Evolutionary conservation across 1,284 basidiomycete genomes (phyloP).

Genomic region (Fistulina hepatica): DNA sequence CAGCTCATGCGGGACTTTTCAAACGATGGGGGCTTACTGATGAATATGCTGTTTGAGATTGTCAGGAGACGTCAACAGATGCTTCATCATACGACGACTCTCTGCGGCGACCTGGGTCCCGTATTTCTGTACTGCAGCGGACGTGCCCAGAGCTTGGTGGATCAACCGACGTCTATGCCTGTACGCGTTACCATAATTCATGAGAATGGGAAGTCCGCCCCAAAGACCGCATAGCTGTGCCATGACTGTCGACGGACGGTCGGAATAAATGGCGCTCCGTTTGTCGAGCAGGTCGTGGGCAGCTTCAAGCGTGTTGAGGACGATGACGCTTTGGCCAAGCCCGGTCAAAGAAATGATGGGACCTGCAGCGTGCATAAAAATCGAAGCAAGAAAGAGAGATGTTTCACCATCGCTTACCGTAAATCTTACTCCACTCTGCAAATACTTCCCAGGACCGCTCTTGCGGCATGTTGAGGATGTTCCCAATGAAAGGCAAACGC

Average conservation of each 20-base stretch:
- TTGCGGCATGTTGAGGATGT: conserved; percentile 6
- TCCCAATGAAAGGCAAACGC: conserved; percentile 9
- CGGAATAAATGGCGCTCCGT: conserved; percentile 11
- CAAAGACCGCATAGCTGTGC: not conserved
- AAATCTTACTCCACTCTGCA: conserved; percentile 6
- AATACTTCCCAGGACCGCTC: conserved; percentile 3
- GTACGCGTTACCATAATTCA: conserved; percentile 1
- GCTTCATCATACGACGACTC: not conserved
- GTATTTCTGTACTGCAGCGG: not conserved
- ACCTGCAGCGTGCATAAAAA: conserved; percentile 3
- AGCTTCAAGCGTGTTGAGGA: conserved; percentile 10
- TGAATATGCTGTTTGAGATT: conserved; percentile 2
- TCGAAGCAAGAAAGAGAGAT: too few species aligned
- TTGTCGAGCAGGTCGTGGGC: conserved; percentile 13
- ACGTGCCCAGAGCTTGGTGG: not conserved
- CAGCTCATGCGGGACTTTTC: not conserved
- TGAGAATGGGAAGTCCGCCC: not conserved
- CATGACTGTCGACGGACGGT: conserved; percentile 11
- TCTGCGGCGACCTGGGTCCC: not conserved
- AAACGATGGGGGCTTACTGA: not conserved
- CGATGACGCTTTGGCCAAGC: conserved; percentile 8
- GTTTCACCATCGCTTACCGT: conserved; percentile 1
- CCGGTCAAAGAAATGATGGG: conserved; percentile 11
- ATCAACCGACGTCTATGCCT: conserved; percentile 3
- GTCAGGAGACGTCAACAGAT: not conserved